Conservation (phyloP, 192 early-diverging fungal species). For the Chytriomyces hyalinus region DNA sequence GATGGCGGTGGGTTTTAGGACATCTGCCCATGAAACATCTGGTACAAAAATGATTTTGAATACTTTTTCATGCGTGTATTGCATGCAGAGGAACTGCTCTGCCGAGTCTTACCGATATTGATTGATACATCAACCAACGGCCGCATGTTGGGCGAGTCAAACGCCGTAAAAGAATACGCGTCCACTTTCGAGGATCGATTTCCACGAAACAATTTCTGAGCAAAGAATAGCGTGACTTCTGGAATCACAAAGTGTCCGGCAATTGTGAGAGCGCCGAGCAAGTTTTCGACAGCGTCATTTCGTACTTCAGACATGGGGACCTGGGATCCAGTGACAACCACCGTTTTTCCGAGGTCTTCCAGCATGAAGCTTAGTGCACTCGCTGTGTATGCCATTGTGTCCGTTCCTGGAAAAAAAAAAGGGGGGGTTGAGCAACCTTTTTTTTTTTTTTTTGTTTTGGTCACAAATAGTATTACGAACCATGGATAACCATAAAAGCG, state of each 20-base stretch:
- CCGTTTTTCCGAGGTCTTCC: constrained; percentile 96
- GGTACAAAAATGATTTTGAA: background rate
- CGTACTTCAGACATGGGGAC: constrained; percentile 96
- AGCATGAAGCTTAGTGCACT: constrained; percentile 89
- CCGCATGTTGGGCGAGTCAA: constrained; percentile 77
- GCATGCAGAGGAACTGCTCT: background rate
- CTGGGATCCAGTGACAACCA: constrained; percentile 97
- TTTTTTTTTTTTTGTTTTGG: background rate
- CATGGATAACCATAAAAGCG: constrained; percentile 94
- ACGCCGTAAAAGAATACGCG: constrained; percentile 61
- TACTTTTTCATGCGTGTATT: background rate
- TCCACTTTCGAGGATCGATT: constrained; percentile 77
- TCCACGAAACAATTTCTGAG: constrained; percentile 90
- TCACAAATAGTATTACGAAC: constrained; percentile 51
- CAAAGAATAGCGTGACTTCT: constrained; percentile 93
- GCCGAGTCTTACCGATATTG: constrained; percentile 73
- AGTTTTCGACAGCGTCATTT: constrained; percentile 97
- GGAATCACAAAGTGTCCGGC: constrained; percentile 98
- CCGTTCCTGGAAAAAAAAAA: constrained; percentile 20
- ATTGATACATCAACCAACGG: constrained; percentile 96
- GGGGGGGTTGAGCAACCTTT: no score
- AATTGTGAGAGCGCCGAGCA: constrained; percentile 93
- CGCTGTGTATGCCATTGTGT: constrained; percentile 59
- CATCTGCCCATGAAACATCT: constrained; percentile 90
- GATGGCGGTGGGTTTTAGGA: constrained; percentile 84